Base-by-base conservation (phyloP, 108 stramenopile species). In the Cyclotella sp. region DNA sequence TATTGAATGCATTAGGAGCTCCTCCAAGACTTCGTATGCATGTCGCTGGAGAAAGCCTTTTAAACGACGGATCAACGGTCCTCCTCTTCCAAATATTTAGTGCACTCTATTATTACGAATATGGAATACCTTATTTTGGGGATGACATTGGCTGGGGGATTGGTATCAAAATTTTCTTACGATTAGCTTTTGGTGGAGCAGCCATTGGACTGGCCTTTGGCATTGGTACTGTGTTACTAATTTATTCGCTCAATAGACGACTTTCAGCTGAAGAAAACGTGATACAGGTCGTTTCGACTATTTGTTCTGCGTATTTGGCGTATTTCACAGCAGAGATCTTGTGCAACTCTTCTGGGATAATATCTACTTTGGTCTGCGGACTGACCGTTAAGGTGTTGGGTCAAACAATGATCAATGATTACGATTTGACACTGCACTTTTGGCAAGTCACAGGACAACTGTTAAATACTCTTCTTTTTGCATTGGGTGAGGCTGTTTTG, bases 21-120 rank as follows among this genome's bases (percentile, higher is more conserved):
- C 91, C 93, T 11, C 86, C 93, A 28, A 81, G 92, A 19, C 75
- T 96, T 11, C 27, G 43, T 54, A 82, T 92, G 55, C 91, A 91
- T 68, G 88, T 96, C 44, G 79, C 86, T 7, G 94, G 92, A n/a
- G 94, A 95, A 74, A 75, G 78, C 46, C 63, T 95, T 14, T 77
- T 95, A 18, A 97, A 98, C 65, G 98, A 98, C 64, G 98, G 95
- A 53, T 75, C 88, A 1, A 95, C 97, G 19, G 91, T 98, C 58
- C 95, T 98, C 18, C 83, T 97, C 43, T 98, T 90, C 80, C 81
- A 74, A 24, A 86, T 98, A 43, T 97, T 98, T 72, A 63, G 61
- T 21, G 68, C 72, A 52, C 72, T 79, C 12, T 87, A 85, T 63
- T 86, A 90, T 16, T 65, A 77, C 29, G 86, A 89, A 24, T 43